These are phyloP conservation scores for Fusarium nanum DNA, from an alignment of 2,329 filamentous ascomycete species.

Conservation along the genomic window DNA sequence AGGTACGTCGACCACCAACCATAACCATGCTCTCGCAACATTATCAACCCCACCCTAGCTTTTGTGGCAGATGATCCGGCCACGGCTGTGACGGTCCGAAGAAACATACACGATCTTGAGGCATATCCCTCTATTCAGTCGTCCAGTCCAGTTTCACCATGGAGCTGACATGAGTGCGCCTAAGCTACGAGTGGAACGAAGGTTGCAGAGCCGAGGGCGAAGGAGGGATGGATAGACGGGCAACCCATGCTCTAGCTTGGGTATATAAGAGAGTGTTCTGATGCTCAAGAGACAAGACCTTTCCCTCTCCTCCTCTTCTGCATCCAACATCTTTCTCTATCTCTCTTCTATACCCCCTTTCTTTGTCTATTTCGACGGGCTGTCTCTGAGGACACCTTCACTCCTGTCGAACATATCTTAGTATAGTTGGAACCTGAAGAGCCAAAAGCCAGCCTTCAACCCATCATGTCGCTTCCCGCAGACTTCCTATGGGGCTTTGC, in stretches of 20 bases:
- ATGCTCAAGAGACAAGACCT: constrained; percentile 20
- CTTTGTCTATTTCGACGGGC: constrained; percentile 6
- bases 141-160: constrained; percentile 9
- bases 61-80: constrained; percentile 47
- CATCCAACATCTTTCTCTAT: constrained; percentile 6
- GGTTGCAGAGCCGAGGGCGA: constrained; percentile 12
- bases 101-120: constrained; percentile 30
- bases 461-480: constrained; percentile 62
- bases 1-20: constrained; percentile 29
- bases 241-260: constrained; percentile 32
- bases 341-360: constrained; percentile 4
- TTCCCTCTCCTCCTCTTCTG: constrained; percentile 5
- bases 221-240: constrained; percentile 14
- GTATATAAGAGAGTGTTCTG: constrained; percentile 45
- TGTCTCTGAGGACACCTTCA: background rate
- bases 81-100: constrained; percentile 66
- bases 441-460: constrained; percentile 4
- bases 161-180: constrained; percentile 29
- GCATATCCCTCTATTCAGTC: constrained; percentile 25
- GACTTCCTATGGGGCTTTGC: constrained; percentile 86
- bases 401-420: constrained; percentile 6
- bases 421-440: constrained; percentile 5
- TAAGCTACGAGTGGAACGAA: constrained; percentile 34
- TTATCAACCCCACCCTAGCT: constrained; percentile 38
- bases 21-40: constrained; percentile 25